phyloP scores from a whole-genome alignment of 768 basidiomycete genomes.

The Boletus patriciae region DNA sequence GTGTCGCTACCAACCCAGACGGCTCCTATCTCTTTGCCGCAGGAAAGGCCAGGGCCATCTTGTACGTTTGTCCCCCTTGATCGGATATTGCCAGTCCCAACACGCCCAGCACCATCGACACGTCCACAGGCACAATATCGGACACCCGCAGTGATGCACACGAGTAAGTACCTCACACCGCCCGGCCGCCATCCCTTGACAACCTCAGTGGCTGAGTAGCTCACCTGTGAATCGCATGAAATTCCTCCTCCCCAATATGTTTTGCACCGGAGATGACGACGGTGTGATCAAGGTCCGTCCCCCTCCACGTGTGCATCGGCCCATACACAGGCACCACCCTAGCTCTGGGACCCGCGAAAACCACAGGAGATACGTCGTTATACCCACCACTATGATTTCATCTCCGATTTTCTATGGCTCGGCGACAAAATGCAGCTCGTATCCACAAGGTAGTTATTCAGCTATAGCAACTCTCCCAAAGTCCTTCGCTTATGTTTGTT shows the following conservation, averaged over 20 bases:
- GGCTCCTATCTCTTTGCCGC: constrained; percentile 73
- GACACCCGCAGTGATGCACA: constrained; percentile 55
- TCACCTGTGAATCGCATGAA: constrained; percentile 86
- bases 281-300: constrained; percentile 81
- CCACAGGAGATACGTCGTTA: constrained; percentile 63
- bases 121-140: constrained; percentile 51
- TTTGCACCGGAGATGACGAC: constrained; percentile 91
- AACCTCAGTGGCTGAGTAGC: constrained; percentile 45
- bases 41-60: constrained; percentile 77
- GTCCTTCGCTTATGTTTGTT: background rate
- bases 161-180: constrained; percentile 52
- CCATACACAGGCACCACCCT: background rate
- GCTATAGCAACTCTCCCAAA: background rate
- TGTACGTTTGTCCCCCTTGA: constrained; percentile 50
- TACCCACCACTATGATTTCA: constrained; percentile 91
- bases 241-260: constrained; percentile 62
- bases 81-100: constrained; percentile 11
- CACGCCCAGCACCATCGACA: constrained; percentile 61
- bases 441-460: constrained; percentile 67
- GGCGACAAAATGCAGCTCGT: constrained; percentile 82
- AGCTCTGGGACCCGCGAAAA: constrained; percentile 91
- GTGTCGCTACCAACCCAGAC: constrained; percentile 63
- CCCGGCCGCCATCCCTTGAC: constrained; percentile 26
- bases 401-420: constrained; percentile 88
- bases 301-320: background rate